Evolutionary conservation across 2,329 filamentous ascomycete genomes (phyloP).

Genomic region (Zymoseptoria ardabiliae): DNA sequence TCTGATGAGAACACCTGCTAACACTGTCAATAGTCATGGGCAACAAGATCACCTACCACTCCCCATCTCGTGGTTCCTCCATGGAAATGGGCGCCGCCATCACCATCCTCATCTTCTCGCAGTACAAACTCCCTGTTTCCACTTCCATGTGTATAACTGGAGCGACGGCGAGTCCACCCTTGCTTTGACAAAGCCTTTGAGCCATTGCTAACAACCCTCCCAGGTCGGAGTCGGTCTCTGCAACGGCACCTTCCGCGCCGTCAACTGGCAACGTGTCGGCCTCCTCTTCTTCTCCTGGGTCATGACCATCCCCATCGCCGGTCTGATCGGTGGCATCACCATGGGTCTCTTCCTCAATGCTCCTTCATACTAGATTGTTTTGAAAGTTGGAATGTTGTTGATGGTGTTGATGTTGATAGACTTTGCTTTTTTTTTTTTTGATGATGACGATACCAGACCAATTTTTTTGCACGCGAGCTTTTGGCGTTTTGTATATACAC

Average conservation of each 20-base stretch:
- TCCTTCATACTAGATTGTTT: conserved; percentile 29
- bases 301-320: conserved; percentile 52
- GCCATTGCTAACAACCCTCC: too few species aligned
- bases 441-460: neutral
- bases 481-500: neutral
- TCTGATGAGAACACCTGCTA: too few species aligned
- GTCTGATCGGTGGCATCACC: conserved; percentile 51
- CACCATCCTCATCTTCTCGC: conserved; percentile 58
- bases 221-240: conserved; percentile 54
- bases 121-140: conserved; percentile 55
- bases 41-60: conserved; percentile 54
- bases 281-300: conserved; percentile 57
- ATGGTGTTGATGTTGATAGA: neutral
- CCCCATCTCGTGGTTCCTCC: conserved; percentile 51
- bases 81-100: conserved; percentile 56
- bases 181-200: too few species aligned
- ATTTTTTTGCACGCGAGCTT: neutral
- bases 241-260: conserved; percentile 50
- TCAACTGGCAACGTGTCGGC: conserved; percentile 57
- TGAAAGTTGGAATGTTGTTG: neutral
- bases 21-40: conserved; percentile 35
- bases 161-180: conserved; percentile 36
- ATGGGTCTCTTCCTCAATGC: conserved; percentile 59
- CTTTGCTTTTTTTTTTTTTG: neutral
- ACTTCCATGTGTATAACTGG: conserved; percentile 60